Evolutionary conservation across 2,329 filamentous ascomycete species (phyloP), one percentile per base, ranked within the genome.

Genomic region (Sclerotinia glacialis): DNA sequence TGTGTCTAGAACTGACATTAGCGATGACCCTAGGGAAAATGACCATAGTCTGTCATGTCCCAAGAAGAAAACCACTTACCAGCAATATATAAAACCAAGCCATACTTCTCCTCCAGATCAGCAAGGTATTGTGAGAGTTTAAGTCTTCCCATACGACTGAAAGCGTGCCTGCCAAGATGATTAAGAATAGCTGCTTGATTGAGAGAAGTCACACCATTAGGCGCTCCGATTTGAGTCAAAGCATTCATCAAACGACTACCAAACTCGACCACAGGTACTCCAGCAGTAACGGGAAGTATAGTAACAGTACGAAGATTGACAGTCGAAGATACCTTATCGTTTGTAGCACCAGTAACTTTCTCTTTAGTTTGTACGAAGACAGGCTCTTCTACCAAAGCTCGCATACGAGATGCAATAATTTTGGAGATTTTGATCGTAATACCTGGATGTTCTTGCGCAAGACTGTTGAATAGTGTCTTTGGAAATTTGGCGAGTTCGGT

Each of bases 351-450:
- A 11, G 82, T 80, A n/a, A 80, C 80, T 6, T 83, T 81, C 63
- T 94, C 90, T 67, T 86, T 86, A 11, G 84, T 83, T 64, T 87
- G 83, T 49, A 89, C 84, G 46, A 86, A 84, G 21, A 91, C 80
- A 1, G 92, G 91, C 72, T 93, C 89, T 72, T 98, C 92, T 26
- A 98, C 86, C 49, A 97, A 80, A 52, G 91, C 86, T 68, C 94
- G 85, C 95, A 99, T 98, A 3, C 95, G 88, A 46, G 93, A 93
- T 0, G 95, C 95, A 73, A 99, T 97, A 72, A 99, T 95, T 78
- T 98, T 99, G 1, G 95, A 98, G 37, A 99, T 96, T 78, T 98
- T 97, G 77, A 99, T 98, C 0, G 95, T 98, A 74, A 99, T 99
- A 53, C 93, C 96, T 6, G 95, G 95, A 75, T 99, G 95, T 75